Evolutionary conservation across 2,329 filamentous ascomycete species (phyloP).

Genomic region (Fusarium temperatum): DNA sequence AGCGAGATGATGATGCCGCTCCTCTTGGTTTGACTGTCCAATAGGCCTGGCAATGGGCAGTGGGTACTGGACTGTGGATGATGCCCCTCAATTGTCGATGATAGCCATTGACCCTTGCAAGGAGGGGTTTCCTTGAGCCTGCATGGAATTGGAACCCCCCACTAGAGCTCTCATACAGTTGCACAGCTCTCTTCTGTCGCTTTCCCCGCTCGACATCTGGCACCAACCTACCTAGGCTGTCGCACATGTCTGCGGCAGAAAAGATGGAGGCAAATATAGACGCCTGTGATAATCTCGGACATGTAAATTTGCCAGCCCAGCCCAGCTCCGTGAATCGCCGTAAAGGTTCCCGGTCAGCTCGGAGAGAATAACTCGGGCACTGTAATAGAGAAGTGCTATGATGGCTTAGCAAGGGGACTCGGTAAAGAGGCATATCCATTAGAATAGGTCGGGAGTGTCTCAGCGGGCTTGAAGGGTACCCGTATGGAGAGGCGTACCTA

Average conservation of each 20-base stretch:
- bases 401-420: background rate
- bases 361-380: slow-evolving; percentile 3
- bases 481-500: background rate
- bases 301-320: slow-evolving; percentile 25
- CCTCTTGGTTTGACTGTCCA: slow-evolving; percentile 24
- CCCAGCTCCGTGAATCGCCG: slow-evolving; percentile 1
- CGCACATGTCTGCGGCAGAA: slow-evolving; percentile 24
- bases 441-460: slow-evolving; percentile 5
- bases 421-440: background rate
- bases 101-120: slow-evolving; percentile 26
- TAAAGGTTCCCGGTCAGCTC: slow-evolving; percentile 10
- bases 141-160: slow-evolving; percentile 12
- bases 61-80: slow-evolving; percentile 32
- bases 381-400: background rate
- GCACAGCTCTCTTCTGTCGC: slow-evolving; percentile 10
- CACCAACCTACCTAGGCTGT: slow-evolving; percentile 3
- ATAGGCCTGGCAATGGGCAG: slow-evolving; percentile 32
- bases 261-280: slow-evolving; percentile 1
- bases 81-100: slow-evolving; percentile 33
- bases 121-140: slow-evolving; percentile 18
- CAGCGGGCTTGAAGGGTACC: slow-evolving; percentile 5
- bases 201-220: slow-evolving; percentile 27
- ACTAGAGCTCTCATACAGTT: slow-evolving; percentile 27
- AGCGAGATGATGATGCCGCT: slow-evolving; percentile 27
- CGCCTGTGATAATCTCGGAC: slow-evolving; percentile 26